Evolutionary conservation across 257 asterid species (phyloP).

Genomic region (Petunia secreta): DNA sequence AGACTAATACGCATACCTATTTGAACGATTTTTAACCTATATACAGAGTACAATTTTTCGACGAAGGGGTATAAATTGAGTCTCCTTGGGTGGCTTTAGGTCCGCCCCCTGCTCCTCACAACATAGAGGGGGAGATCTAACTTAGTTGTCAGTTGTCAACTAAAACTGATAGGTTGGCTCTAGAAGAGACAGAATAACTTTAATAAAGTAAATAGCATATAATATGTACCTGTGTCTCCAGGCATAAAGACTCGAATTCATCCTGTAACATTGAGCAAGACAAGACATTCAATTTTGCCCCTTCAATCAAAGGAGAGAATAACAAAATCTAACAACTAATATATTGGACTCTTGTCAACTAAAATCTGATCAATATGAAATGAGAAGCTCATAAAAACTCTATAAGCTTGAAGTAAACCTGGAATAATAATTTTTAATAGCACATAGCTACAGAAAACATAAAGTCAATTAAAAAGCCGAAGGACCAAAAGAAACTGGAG

Average conservation of each 20-base stretch:
- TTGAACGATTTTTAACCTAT: too few relatives aligned
- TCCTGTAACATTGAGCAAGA: conserved; percentile 54
- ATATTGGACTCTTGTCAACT: too few relatives aligned
- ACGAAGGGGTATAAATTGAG: too few relatives aligned
- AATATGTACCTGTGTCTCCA: conserved; percentile 59
- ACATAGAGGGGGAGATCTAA: neutral
- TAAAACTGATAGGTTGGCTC: neutral
- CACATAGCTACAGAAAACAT: neutral
- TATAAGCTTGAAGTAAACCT: neutral
- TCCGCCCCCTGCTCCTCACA: neutral
- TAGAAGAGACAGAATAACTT: neutral
- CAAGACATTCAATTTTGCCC: conserved; percentile 3
- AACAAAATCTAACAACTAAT: neutral
- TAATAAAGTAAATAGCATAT: neutral
- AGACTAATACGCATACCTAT: too few relatives aligned
- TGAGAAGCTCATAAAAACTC: neutral
- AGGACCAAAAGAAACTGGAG: neutral
- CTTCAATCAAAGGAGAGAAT: neutral
- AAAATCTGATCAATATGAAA: neutral
- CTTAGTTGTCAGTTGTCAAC: conserved; percentile 1
- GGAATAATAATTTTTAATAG: neutral
- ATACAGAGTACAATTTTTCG: too few relatives aligned
- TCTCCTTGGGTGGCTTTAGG: too few relatives aligned
- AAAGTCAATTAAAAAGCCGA: neutral
- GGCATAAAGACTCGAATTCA: conserved; percentile 51